A percentile compares a stretch with the other conserved stretches of the same genome.
phyloP scores from a whole-genome alignment of 2,329 filamentous ascomycete species.

The Fusarium aywerte region DNA sequence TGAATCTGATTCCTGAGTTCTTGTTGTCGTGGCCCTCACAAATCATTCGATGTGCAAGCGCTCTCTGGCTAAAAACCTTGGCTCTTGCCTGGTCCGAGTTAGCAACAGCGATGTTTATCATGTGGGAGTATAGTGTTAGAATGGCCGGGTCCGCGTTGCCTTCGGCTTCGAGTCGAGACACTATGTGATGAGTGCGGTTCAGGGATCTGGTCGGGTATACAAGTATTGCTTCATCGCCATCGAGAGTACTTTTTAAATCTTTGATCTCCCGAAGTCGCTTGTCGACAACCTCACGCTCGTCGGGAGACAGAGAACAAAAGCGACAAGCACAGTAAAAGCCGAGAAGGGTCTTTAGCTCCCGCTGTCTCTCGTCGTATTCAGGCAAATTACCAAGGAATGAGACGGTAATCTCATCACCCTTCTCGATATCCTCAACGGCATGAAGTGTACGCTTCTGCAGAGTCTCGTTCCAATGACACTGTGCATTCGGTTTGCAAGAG shows the following conservation, averaged over 20 bases:
- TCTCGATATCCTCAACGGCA: slow-evolving; percentile 38
- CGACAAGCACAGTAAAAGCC: slow-evolving; percentile 15
- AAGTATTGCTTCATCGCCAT: too few species aligned
- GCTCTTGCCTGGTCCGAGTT: slow-evolving; percentile 18
- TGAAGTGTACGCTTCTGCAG: slow-evolving; percentile 40
- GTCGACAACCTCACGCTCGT: not conserved
- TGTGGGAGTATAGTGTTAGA: not conserved
- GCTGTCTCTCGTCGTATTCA: not conserved
- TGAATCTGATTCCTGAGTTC: not conserved
- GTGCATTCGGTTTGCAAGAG: slow-evolving; percentile 44
- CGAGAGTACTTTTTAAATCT: not conserved
- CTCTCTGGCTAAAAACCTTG: slow-evolving; percentile 5
- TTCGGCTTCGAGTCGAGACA: not conserved
- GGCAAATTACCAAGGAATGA: slow-evolving; percentile 15
- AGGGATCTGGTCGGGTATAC: not conserved
- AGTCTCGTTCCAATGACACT: slow-evolving; percentile 40
- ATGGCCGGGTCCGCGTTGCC: not conserved
- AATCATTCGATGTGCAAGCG: not conserved
- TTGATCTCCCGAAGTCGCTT: not conserved
- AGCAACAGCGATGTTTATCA: not conserved
- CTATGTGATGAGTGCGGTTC: not conserved
- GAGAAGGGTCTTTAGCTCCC: not conserved
- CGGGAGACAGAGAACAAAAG: slow-evolving; percentile 14
- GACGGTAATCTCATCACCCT: slow-evolving; percentile 44
- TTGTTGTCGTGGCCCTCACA: not conserved